Conservation (phyloP, 257 asterid genomes). For the Solanum chiquidenum region DNA sequence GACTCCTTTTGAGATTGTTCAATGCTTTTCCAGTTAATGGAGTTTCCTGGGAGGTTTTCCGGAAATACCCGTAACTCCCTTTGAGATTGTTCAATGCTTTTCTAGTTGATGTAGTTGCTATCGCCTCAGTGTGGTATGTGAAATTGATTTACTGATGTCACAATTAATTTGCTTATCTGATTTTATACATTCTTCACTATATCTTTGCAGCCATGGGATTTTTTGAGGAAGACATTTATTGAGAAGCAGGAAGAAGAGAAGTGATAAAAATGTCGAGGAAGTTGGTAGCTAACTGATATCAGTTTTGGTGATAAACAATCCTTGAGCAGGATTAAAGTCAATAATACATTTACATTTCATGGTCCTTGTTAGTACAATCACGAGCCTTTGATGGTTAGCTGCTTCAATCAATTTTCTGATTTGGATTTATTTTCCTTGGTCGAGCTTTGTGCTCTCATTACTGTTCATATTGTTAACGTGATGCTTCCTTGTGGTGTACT, state of each 20-base stretch:
- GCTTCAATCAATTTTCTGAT: neutral
- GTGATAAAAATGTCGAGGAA: conserved; percentile 19
- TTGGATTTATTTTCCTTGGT: neutral
- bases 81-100: neutral
- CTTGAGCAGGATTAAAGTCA: conserved; percentile 11
- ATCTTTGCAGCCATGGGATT: conserved; percentile 76
- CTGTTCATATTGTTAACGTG: neutral
- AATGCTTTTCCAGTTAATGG: neutral
- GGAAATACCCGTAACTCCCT: neutral
- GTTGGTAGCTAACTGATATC: conserved; percentile 2
- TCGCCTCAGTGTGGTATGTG: neutral
- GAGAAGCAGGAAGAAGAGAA: conserved; percentile 62
- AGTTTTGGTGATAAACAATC: conserved; percentile 24
- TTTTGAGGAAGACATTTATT: conserved; percentile 71
- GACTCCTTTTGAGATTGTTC: neutral
- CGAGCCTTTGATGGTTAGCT: neutral
- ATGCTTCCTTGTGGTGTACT: neutral
- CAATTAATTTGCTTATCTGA: neutral
- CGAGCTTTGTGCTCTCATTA: neutral
- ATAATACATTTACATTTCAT: conserved; percentile 9
- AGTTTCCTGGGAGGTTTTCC: neutral
- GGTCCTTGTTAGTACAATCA: neutral
- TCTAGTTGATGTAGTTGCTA: neutral
- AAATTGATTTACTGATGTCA: neutral
- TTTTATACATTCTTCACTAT: neutral